Base-by-base conservation (phyloP, 805 yeast species). In the Priceomyces carsonii region DNA sequence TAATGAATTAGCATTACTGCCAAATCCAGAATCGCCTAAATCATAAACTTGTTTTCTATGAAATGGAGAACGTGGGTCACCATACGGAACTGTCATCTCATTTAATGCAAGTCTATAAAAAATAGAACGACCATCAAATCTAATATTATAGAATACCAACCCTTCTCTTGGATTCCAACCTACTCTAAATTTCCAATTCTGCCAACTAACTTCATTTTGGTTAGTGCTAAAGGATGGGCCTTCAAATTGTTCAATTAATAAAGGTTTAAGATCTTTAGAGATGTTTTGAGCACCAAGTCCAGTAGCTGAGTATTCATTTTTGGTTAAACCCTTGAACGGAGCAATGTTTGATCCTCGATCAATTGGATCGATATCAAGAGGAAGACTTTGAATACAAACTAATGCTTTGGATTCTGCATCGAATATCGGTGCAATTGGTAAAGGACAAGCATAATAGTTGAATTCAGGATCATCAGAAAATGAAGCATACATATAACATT, bases 51-150 rank as follows among this genome's bases (percentile, higher is more conserved):
- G 90, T 67, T 85, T 85, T 73, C 91, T 77, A 64, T 83, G 89
- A 67, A 72, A 81, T 45, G 93, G 93, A 43, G 62, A 57, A 62
- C 91, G 74, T 53, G 90, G 88, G 59, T 85, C 91, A 58, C 87
- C 90, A 55, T 85, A 85, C 21, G 93, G 93, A 44, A 85, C 95
- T 25, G 91, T 84, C 95, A 85, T 85, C 63, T 85, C 95, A 36
- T 84, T 77, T 48, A 84, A 63, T 2, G 89, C 73, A 30, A 83
- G 59, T 65, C 93, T 73, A 73, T 85, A 84, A 54, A 84, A 75
- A 29, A 79, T 64, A 32, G 84, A 81, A 63, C 93, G 77, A 33
- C 90, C 91, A 59, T 83, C 81, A 69, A 82, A 85, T 53, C 66
- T 67, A 34, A 79, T 80, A 47, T 85, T 85, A 58, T 85, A 84